Percentiles rank a stretch among this genome's conserved stretches.
Evolutionary conservation across 352 stramenopile genomes (phyloP).

Genomic region (Globisporangium viniferum): DNA sequence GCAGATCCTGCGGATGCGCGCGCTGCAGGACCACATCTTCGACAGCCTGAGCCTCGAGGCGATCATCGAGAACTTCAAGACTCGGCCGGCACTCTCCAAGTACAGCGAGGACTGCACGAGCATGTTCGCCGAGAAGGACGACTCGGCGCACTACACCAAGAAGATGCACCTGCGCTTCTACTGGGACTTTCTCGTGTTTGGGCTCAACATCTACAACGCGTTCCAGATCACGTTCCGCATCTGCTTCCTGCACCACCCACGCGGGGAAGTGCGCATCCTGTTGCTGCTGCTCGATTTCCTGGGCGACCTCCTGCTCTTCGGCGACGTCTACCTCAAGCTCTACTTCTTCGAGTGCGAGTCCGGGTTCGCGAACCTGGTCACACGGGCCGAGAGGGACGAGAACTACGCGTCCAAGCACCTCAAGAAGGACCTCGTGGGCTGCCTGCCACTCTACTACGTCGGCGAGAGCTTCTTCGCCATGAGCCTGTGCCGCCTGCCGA

Average conservation of each 20-base stretch:
- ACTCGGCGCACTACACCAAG: conserved; percentile 33
- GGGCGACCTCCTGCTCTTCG: conserved; percentile 35
- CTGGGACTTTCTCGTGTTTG: conserved; percentile 56
- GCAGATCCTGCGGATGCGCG: conserved; percentile 30
- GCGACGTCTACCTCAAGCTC: conserved; percentile 68
- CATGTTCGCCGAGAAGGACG: conserved; percentile 62
- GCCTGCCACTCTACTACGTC: conserved; percentile 66
- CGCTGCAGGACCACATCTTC: conserved; percentile 45
- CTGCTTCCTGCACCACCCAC: conserved; percentile 46
- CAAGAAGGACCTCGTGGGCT: conserved; percentile 40
- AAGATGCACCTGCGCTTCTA: conserved; percentile 57
- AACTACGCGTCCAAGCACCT: conserved; percentile 42
- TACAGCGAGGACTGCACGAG: conserved; percentile 52
- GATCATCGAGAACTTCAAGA: conserved; percentile 51
- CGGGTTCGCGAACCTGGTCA: conserved; percentile 48
- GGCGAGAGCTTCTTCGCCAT: conserved; percentile 46
- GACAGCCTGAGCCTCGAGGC: conserved; percentile 46
- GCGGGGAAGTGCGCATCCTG: conserved; percentile 10
- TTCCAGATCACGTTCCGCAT: conserved; percentile 74
- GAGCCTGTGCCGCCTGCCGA: conserved; percentile 54
- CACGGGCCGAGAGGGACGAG: conserved; percentile 36
- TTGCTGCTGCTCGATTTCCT: conserved; percentile 40
- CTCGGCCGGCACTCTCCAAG: conserved; percentile 32
- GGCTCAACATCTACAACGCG: conserved; percentile 61
- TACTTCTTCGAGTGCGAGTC: conserved; percentile 77